Base-by-base conservation (phyloP, 768 basidiomycete genomes). In the Suillus discolor region DNA sequence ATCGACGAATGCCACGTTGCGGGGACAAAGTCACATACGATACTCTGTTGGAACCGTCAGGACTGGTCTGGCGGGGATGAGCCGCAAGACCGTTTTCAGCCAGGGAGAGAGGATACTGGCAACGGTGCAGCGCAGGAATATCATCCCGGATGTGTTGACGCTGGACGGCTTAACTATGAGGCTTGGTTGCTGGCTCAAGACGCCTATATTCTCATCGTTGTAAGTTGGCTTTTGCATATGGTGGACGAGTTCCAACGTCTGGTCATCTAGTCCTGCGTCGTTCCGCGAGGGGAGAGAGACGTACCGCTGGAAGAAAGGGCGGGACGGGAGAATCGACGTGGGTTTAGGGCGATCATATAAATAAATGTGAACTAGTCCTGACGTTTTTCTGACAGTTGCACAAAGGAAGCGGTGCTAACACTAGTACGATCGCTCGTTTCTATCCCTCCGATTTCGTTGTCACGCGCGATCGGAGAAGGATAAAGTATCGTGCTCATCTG, bases 51-150 rank as follows among this genome's bases (percentile, higher is more conserved):
- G 20, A 16, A 57, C 45, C 2, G n/a, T n/a, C 39, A 57, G 20
- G 31, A n/a, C 11, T 18, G 47, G 61, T n/a, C 11, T 49, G n/a
- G 34, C 42, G 13, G 47, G 34, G 20, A 59, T 38, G 38, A 60
- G 4, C 25, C 25, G n/a, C n/a, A 62, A 62, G 49, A 49, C 45
- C 23, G 15, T 62, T 15, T 42, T 65, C 15, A 45, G 60, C 38
- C 41, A 61, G 23, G 45, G 36, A 8, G 65, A 65, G 45, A 51
- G 38, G 49, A 41, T 63, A 11, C n/a, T 65, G 13, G 65, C 65
- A 11, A n/a, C 61, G 6, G 45, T 62, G 45, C 25, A 49, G 28
- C 65, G 34, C 18, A 62, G 61, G 44, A 47, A 62, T 25, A 62
- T 65, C 20, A 6, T 51, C 18, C 61, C 61, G n/a, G 61, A 65